Conservation (phyloP, 2,329 filamentous ascomycete genomes). For the Ascochyta viciae-villosae region DNA sequence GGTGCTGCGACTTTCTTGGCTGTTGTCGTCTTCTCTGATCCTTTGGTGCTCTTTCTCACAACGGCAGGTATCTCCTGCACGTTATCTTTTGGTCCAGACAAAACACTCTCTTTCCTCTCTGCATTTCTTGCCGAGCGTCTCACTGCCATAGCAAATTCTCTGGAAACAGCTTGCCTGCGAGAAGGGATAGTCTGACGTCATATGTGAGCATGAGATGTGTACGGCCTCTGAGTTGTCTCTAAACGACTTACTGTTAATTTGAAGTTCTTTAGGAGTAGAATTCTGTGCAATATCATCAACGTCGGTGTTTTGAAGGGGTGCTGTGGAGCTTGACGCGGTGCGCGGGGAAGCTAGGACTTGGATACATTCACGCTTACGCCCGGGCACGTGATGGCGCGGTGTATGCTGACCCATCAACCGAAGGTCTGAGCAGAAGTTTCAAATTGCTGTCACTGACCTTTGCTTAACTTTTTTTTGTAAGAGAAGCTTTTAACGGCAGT, state of each 20-base stretch:
- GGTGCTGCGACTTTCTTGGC: slow-evolving; percentile 19
- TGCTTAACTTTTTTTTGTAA: no score
- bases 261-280: not conserved
- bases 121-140: slow-evolving; percentile 60
- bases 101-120: slow-evolving; percentile 20
- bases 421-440: not conserved
- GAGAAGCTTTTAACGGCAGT: no score
- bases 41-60: not conserved
- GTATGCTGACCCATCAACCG: slow-evolving; percentile 30
- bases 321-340: slow-evolving; percentile 25
- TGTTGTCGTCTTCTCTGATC: not conserved
- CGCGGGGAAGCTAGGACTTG: slow-evolving; percentile 12
- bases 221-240: slow-evolving; percentile 55
- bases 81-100: not conserved
- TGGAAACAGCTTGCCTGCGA: slow-evolving; percentile 5
- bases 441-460: not conserved
- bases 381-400: slow-evolving; percentile 33
- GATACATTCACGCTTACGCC: slow-evolving; percentile 29
- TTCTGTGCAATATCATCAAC: slow-evolving; percentile 9
- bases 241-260: slow-evolving; percentile 11
- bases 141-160: slow-evolving; percentile 55
- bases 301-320: slow-evolving; percentile 9
- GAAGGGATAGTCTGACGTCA: slow-evolving; percentile 31
- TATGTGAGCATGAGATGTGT: not conserved
- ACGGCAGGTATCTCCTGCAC: no score